A percentile compares a stretch with the other conserved stretches of the same genome.
phyloP scores from a whole-genome alignment of 1,284 basidiomycete species.

The Ustilago sp. region DNA sequence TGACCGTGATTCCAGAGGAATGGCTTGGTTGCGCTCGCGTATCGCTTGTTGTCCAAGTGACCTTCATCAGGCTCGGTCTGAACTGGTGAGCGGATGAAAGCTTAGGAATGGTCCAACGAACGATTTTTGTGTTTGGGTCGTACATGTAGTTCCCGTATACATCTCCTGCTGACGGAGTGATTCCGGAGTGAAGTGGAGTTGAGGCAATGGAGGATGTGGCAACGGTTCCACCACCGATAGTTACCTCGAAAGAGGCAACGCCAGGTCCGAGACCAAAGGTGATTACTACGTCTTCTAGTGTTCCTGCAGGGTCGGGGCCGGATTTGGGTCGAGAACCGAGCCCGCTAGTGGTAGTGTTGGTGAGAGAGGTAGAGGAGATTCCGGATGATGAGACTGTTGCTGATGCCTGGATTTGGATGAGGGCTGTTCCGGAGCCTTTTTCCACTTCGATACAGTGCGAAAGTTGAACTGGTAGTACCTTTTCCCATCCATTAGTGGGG shows the following conservation, averaged over 20 bases:
- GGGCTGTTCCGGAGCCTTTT: constrained; percentile 24
- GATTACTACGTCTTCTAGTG: constrained; percentile 52
- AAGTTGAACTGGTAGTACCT: constrained; percentile 15
- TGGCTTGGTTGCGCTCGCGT: constrained; percentile 71
- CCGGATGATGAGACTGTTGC: constrained; percentile 8
- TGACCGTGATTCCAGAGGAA: constrained; percentile 78
- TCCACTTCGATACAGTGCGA: constrained; percentile 28
- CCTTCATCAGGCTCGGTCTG: constrained; percentile 37
- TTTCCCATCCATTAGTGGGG: constrained; percentile 37
- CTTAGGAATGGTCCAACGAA: constrained; percentile 52
- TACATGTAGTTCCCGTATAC: constrained; percentile 51
- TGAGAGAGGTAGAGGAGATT: constrained; percentile 10
- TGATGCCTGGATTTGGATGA: constrained; percentile 26
- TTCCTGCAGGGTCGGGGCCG: constrained; percentile 15
- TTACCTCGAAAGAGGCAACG: constrained; percentile 55
- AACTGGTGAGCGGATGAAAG: constrained; percentile 16
- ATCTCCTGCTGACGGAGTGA: constrained; percentile 19
- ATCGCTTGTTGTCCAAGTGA: constrained; percentile 40
- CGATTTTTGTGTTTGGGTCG: constrained; percentile 45
- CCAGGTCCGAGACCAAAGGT: constrained; percentile 54
- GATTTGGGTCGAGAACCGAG: constrained; percentile 8
- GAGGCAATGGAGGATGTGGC: constrained; percentile 10
- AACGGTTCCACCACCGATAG: constrained; percentile 28
- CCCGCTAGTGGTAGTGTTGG: neutral
- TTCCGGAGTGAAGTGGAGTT: constrained; percentile 1